Evolutionary conservation across 164 flowering plant genomes (phyloP), one percentile per base, ranked within the genome.

Genomic region (Magnolia officinalis): DNA sequence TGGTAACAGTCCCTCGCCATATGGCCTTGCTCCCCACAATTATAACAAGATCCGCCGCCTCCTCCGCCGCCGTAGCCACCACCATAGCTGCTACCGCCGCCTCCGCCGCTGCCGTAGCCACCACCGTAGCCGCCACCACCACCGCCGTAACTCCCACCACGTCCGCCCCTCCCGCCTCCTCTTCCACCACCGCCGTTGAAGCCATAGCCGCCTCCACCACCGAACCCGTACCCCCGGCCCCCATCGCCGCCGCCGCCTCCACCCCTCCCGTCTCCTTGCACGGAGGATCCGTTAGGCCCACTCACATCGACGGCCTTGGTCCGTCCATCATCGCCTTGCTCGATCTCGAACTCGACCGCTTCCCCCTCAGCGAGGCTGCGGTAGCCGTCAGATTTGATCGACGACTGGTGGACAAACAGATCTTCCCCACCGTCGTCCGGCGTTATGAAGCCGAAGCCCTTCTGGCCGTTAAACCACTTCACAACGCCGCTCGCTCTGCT

Each of bases 391-490:
- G 92, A 74, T 69, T 81, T 82, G 85, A 92, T 91, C 19, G 94
- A 88, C 21, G 92, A 85, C 79, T 94, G 98, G 74, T 94, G 98
- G 13, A 92, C 98, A 76, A 94, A 94, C 21, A 92, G 88, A 81
- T 92, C 98, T 21, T 94, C 97, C 21, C 88, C 80, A 1, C 95
- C 96, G 10, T 91, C 94, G 45, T 85, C 81, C 0, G 97, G 96
- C 67, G 97, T 86, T 19, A 94, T 94, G 89, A 94, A 94, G 0
- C 98, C 98, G 24, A 81, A 92, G 1, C 98, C 98, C 82, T 92
- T 94, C 68, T 71, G 78, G 69, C 82, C 87, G 67, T 82, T 90
- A 83, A 92, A 94, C 98, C 98, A 94, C 89, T 92, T 94, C 51
- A 94, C 97, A 20, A 75, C 79, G 4, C 95, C 92, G 0, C 78